A percentile compares a stretch with the other conserved stretches of the same genome.
phyloP scores from a whole-genome alignment of 305 asterid genomes.

The Solanum hybrid region DNA sequence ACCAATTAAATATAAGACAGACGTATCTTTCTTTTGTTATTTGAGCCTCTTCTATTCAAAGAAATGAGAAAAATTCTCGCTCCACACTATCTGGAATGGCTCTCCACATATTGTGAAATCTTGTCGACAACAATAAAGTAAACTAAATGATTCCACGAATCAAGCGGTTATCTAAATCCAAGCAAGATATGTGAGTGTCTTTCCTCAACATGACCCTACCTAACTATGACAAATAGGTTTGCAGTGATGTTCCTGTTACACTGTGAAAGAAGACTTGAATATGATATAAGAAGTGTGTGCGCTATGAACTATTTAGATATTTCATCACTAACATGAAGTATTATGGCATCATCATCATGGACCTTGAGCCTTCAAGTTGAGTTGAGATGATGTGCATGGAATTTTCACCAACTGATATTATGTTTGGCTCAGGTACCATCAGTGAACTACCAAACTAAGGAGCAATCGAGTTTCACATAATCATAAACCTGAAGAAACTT shows the following conservation, averaged over 20 bases:
- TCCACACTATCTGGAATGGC: not conserved
- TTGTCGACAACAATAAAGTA: not conserved
- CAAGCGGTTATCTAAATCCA: not conserved
- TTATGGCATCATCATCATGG: not conserved
- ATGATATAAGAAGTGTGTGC: not conserved
- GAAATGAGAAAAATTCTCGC: not conserved
- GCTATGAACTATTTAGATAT: not conserved
- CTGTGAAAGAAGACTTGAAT: not conserved
- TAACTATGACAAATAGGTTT: not conserved
- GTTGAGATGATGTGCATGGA: not conserved
- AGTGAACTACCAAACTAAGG: not conserved
- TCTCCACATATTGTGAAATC: not conserved
- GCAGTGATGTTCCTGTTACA: not conserved
- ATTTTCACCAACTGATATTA: not conserved
- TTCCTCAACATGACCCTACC: not conserved
- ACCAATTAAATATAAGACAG: not conserved
- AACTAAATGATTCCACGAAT: not conserved
- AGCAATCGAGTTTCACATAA: not conserved
- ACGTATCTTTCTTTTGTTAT: not conserved
- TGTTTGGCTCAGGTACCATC: not conserved
- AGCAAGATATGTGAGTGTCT: not conserved
- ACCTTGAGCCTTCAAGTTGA: not conserved
- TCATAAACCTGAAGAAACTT: not conserved
- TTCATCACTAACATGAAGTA: not conserved
- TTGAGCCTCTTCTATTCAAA: not conserved